These are phyloP conservation scores for Harringtonia lauricola DNA, from an alignment of 2,329 filamentous ascomycete genomes.

Conservation along the genomic window DNA sequence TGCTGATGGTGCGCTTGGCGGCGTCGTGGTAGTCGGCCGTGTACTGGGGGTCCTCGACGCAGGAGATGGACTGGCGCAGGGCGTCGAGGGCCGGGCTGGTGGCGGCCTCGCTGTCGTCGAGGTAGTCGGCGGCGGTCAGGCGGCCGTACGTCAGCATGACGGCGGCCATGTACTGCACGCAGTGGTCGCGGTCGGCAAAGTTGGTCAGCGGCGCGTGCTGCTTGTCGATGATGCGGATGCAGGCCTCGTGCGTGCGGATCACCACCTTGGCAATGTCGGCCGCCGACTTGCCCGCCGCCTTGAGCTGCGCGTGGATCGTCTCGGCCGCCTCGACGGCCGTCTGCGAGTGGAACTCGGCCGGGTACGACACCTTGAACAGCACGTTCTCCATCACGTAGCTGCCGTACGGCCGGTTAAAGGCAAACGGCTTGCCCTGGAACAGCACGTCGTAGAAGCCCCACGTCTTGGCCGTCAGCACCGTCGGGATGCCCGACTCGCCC, in stretches of 20 bases:
- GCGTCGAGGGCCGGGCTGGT: slow-evolving; percentile 82
- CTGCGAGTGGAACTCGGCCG: slow-evolving; percentile 95
- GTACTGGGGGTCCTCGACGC: slow-evolving; percentile 92
- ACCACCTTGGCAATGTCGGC: slow-evolving; percentile 88
- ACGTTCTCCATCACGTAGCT: slow-evolving; percentile 99
- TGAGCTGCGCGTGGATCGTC: slow-evolving; percentile 75
- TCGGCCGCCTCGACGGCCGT: slow-evolving; percentile 93
- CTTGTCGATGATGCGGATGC: slow-evolving; percentile 99
- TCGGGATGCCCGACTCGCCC: slow-evolving; percentile 84
- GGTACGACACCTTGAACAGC: slow-evolving; percentile 87
- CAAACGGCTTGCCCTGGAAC: slow-evolving; percentile 91
- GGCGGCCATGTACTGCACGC: slow-evolving; percentile 98
- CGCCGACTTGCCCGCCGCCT: slow-evolving; percentile 76
- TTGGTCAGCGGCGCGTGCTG: slow-evolving; percentile 88
- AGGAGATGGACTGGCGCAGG: slow-evolving; percentile 86
- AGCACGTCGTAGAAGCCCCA: slow-evolving; percentile 99
- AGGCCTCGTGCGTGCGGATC: slow-evolving; percentile 96
- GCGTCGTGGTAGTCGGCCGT: slow-evolving; percentile 95
- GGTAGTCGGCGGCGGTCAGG: slow-evolving; percentile 87
- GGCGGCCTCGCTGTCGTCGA: slow-evolving; percentile 83
- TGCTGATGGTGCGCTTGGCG: slow-evolving; percentile 87
- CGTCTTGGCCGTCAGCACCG: slow-evolving; percentile 79
- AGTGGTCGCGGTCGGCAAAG: slow-evolving; percentile 98
- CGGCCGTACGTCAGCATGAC: slow-evolving; percentile 95
- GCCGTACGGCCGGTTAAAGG: slow-evolving; percentile 92